A percentile compares a stretch with the other conserved stretches of the same genome.
These are phyloP conservation scores for Fusarium succisae DNA, from an alignment of 2,329 filamentous ascomycete species.

Conservation along the genomic window DNA sequence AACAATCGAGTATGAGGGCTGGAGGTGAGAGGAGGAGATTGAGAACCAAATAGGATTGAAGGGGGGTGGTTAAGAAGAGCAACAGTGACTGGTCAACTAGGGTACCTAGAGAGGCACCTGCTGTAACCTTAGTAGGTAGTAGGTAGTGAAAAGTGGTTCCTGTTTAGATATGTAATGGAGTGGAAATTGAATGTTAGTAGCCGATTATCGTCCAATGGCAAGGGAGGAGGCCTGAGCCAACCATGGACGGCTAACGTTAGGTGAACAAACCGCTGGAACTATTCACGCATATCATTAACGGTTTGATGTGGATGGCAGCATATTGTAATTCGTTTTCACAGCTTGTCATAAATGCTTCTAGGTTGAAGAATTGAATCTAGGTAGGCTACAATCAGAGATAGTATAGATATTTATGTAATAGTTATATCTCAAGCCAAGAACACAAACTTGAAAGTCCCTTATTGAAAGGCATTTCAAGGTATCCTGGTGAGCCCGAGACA, in stretches of 20 bases:
- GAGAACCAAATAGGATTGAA: neutral
- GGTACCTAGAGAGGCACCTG: conserved; percentile 17
- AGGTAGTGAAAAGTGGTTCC: conserved; percentile 19
- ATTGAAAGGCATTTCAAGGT: neutral
- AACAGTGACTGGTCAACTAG: conserved; percentile 21
- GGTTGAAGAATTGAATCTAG: neutral
- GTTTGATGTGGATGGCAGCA: neutral
- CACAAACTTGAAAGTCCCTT: neutral
- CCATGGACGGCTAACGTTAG: neutral
- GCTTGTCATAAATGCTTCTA: neutral
- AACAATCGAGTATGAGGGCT: neutral
- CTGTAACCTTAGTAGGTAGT: neutral
- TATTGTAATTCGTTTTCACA: neutral
- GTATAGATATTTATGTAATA: neutral
- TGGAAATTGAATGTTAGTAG: conserved; percentile 3
- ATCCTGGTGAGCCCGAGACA: neutral
- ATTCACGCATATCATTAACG: neutral
- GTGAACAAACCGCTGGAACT: neutral
- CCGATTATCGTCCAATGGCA: conserved; percentile 2
- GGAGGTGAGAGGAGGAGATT: conserved; percentile 17
- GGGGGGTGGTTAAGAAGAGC: conserved; percentile 19
- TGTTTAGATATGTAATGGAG: conserved; percentile 18
- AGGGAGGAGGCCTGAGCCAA: neutral
- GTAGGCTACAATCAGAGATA: neutral
- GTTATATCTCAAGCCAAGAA: neutral